Evolutionary conservation across 2,329 filamentous ascomycete genomes (phyloP), one percentile per base, ranked within the genome.

Genomic region (Pseudogymnoascus sp.): DNA sequence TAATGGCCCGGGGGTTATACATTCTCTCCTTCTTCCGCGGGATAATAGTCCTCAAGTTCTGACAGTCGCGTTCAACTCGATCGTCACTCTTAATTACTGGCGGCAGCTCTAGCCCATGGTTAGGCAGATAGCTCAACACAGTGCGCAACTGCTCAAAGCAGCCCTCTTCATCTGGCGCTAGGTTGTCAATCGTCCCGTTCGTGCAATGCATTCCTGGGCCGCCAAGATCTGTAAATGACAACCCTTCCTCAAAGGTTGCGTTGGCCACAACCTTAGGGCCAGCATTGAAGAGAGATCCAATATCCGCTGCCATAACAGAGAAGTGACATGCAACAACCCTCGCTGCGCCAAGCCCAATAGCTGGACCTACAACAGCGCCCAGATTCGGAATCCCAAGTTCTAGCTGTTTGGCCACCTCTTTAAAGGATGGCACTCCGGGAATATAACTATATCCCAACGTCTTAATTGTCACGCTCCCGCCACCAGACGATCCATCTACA

Each of bases 121-220:
- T 81, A 1, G 85, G 84, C 1, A 87, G 72, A 65, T 82, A 87
- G 27, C 76, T 72, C 15, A 87, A 69, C 0, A 87, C 78, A 0
- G 76, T 81, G 1, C 82, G 75, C 5, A 87, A 69, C 69, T 87
- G 85, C 66, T 82, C 78, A 64, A 86, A 87, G 65, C 83, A 85
- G 45, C 80, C 82, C 13, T 75, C 75, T 69, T 87, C 84, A 64
- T 84, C 79, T 4, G 77, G 74, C 0, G 84, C 84, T 2, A 86
- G 74, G 61, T 87, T 87, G 64, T 87, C 85, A 59, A 87, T 86
- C 0, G 84, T 87, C 0, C 85, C 85, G 63, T 87, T 87, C 0
- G 81, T 82, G 66, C 83, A 86, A 68, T 87, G 84, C 71, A 87
- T 80, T 15, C 73, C 73, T 0, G 84, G 83, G 0, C 85, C 85